These are phyloP conservation scores for Talaromyces ruber DNA, from an alignment of 495 filamentous ascomycete species.

Conservation along the genomic window DNA sequence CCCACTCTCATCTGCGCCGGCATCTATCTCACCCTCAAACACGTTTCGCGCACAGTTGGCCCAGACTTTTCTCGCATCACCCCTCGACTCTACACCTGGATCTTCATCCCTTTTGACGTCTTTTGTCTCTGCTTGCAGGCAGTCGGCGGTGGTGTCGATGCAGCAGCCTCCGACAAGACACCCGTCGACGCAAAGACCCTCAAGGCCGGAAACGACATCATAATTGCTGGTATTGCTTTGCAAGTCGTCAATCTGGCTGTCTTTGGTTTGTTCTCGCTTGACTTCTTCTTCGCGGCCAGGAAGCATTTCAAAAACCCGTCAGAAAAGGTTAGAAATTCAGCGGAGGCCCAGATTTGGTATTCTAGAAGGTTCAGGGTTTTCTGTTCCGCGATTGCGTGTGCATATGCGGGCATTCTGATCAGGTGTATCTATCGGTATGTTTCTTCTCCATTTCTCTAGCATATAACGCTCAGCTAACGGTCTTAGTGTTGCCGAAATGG, in stretches of 20 bases:
- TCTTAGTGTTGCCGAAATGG: slow-evolving; percentile 53
- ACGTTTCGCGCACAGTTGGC: slow-evolving; percentile 48
- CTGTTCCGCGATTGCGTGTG: slow-evolving; percentile 38
- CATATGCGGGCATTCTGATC: slow-evolving; percentile 53
- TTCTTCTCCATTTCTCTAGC: background rate
- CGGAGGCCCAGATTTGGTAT: slow-evolving; percentile 5
- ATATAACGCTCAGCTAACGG: background rate
- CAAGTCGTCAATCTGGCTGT: slow-evolving; percentile 57
- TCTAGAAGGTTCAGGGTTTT: slow-evolving; percentile 43
- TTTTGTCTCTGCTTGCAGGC: slow-evolving; percentile 56
- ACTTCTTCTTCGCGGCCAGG: slow-evolving; percentile 40
- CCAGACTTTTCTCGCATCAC: slow-evolving; percentile 44
- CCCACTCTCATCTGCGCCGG: slow-evolving; percentile 58
- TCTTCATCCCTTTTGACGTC: slow-evolving; percentile 60
- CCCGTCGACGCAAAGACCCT: slow-evolving; percentile 4
- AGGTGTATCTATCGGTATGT: slow-evolving; percentile 59
- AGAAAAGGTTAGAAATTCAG: slow-evolving; percentile 19
- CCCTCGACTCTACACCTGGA: slow-evolving; percentile 54
- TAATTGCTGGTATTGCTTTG: slow-evolving; percentile 62
- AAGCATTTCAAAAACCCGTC: slow-evolving; percentile 23
- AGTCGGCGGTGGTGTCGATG: slow-evolving; percentile 55
- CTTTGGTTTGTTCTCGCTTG: slow-evolving; percentile 42
- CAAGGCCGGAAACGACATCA: slow-evolving; percentile 50
- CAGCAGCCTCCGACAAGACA: slow-evolving; percentile 26
- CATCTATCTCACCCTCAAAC: slow-evolving; percentile 62